Base-by-base conservation (phyloP, 2,329 filamentous ascomycete species). In the Claviceps digitariae region DNA sequence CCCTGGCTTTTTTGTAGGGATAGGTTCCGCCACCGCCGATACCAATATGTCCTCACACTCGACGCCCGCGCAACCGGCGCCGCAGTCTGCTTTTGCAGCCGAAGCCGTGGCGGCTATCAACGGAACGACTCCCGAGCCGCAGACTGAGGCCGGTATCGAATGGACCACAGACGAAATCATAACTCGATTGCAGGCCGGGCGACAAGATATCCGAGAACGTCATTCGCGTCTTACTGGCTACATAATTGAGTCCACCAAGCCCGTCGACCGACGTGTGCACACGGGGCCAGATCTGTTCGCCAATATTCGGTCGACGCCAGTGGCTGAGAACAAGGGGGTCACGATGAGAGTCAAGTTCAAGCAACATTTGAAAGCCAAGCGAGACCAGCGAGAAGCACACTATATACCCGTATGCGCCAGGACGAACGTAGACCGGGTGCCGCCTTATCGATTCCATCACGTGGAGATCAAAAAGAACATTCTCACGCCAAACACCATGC, bases 391-490 rank as follows among this genome's bases (percentile, higher is more conserved):
- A 53, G 70, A 73, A 53, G 62, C 66, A 51, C 66, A 69, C 25
- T 71, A 72, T 55, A 58, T 62, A 2, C 69, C 75, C 4, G 60
- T 69, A n/a, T 67, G 71, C 58, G 72, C 79, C 57, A 74, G 74
- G 57, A 74, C 76, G 2, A 68, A 74, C 53, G 72, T 70, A 57
- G 69, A 74, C 21, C 69, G 72, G n/a, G 78, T 80, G 9, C 79
- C 79, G n/a, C 67, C 67, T 27, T 82, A 82, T 60, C 69, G 74
- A 31, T 81, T 80, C 57, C 79, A 82, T 58, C 77, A 81, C 55
- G 75, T 81, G 40, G 75, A 80, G 60, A 79, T 82, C 51, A 72
- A 69, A 61, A 79, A 77, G 61, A 82, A 81, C 53, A 74, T 82
- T 38, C 68, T 81, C 31, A 78, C 78, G 0, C 77, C 78, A 3